These are phyloP conservation scores for Pleurotus tuoliensis DNA, from an alignment of 768 basidiomycete genomes.

Conservation along the genomic window DNA sequence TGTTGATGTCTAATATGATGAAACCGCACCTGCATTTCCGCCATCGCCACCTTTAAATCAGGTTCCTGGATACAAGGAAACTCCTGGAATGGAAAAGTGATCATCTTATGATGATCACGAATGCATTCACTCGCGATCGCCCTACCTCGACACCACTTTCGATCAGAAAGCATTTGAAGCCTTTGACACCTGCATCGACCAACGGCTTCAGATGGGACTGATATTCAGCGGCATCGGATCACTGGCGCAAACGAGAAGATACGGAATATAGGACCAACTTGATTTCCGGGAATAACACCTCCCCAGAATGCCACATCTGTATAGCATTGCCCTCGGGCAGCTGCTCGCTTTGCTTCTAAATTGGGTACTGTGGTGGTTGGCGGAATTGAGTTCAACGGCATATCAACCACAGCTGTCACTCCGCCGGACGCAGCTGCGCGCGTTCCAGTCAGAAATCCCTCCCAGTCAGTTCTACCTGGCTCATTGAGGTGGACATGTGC, in stretches of 20 bases:
- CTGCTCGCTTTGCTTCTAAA: constrained; percentile 64
- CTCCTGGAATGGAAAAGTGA: constrained; percentile 49
- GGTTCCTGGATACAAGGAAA: constrained; percentile 81
- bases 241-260: neutral
- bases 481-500: constrained; percentile 93
- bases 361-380: constrained; percentile 87
- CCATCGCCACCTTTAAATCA: constrained; percentile 71
- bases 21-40: constrained; percentile 59
- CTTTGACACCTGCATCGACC: constrained; percentile 78
- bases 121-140: neutral
- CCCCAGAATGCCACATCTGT: constrained; percentile 93
- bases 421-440: constrained; percentile 89
- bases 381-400: constrained; percentile 97
- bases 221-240: neutral
- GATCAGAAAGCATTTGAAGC: constrained; percentile 96
- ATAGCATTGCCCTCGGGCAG: constrained; percentile 70
- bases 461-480: constrained; percentile 91
- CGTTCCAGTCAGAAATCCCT: constrained; percentile 92
- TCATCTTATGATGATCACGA: constrained; percentile 8
- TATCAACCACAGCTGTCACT: constrained; percentile 93
- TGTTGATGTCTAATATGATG: constrained; percentile 4
- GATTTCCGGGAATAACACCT: constrained; percentile 89
- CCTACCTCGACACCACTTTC: constrained; percentile 90
- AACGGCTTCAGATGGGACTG: constrained; percentile 76
- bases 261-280: constrained; percentile 38